Base-by-base conservation (phyloP, 1,139 yeast species). In the Saccharomyces hybrid region DNA sequence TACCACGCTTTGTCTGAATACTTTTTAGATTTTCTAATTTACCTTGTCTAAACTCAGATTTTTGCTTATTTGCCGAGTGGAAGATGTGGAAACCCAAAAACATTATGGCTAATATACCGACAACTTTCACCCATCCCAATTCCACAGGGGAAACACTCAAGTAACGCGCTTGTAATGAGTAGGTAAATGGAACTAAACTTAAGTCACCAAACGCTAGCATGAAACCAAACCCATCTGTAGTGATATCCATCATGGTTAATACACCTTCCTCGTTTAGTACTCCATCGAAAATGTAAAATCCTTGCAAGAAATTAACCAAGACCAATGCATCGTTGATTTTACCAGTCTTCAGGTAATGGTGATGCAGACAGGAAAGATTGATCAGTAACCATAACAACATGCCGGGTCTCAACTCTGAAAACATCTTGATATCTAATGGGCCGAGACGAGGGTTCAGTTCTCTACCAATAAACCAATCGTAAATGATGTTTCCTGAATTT, bases 391-490 rank as follows among this genome's bases (percentile, higher is more conserved):
- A 91, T 50, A 93, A 75, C 56, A 91, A 74, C 79, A 95, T 77
- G 1, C 99, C 99, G 0, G 99, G 99, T 64, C 97, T 82, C 72
- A 95, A 79, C 71, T 93, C 99, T 70, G 96, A 88, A 66, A 88
- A 95, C 61, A 90, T 73, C 71, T 93, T 93, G 68, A 93, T 83
- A 68, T 93, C 99, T 78, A 91, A 82, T 1, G 79, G 67, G 0
- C 96, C 96, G 55, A 89, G 75, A 63, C 98, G 78, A 32, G 99
- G 99, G 68, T 95, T 95, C 67, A 95, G 76, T 70, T 93, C 98
- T 54, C 99, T 81, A 30, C 99, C 99, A 69, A 93, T 90, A 67
- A 89, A 95, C 97, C 97, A 93, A 71, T 93, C 97, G 68, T 88
- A 93, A 30, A 91, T 64, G 1, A 73, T 61, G 61, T 81, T 83